Conservation (phyloP, 306 rosid genomes). For the Quillaja saponaria region DNA sequence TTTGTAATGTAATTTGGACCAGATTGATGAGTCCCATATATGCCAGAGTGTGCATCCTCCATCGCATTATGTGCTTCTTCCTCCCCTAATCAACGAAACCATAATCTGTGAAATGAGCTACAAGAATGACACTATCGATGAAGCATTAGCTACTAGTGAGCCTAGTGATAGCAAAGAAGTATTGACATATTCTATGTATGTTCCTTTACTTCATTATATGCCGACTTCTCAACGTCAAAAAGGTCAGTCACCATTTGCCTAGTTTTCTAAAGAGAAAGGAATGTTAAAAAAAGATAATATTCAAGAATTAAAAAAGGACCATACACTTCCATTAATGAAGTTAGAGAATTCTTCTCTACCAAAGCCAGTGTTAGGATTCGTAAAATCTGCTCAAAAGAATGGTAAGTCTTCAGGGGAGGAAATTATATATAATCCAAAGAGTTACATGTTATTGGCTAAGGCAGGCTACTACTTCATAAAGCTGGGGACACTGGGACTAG, state of each 20-base stretch:
- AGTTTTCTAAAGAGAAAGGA: not conserved
- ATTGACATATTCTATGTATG: too few relatives aligned
- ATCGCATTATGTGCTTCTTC: too few relatives aligned
- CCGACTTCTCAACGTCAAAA: not conserved
- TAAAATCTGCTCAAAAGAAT: not conserved
- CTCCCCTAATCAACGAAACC: too few relatives aligned
- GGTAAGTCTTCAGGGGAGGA: too few relatives aligned
- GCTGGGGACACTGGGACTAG: not conserved
- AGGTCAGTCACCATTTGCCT: not conserved
- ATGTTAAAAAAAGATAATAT: too few relatives aligned
- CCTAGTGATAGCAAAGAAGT: not conserved
- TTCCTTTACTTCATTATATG: not conserved
- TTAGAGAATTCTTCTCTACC: not conserved
- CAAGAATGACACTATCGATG: not conserved
- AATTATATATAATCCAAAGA: not conserved
- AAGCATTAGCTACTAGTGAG: not conserved
- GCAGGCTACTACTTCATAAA: not conserved
- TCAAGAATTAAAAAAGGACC: not conserved
- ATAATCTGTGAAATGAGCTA: too few relatives aligned
- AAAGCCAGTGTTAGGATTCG: not conserved
- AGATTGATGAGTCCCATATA: too few relatives aligned
- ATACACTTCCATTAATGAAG: not conserved
- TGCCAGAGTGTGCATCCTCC: too few relatives aligned
- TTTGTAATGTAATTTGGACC: too few relatives aligned
- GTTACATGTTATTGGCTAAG: not conserved